Evolutionary conservation across 2,329 filamentous ascomycete genomes (phyloP).

Genomic region (Fusarium odoratissimum): DNA sequence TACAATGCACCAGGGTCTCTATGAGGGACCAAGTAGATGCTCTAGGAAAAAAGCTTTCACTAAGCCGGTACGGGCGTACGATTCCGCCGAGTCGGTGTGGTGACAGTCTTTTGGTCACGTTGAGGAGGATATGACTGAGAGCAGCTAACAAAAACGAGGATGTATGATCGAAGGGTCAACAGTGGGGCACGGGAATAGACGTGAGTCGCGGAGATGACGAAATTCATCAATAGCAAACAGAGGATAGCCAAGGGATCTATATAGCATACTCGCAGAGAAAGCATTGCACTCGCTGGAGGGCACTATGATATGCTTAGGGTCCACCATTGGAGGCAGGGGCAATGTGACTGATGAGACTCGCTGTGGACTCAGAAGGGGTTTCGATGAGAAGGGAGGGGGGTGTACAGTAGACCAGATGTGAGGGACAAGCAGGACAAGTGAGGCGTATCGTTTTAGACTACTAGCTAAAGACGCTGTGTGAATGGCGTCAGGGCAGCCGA

Average conservation of each 20-base stretch:
- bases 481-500: constrained; percentile 38
- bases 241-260: constrained; percentile 43
- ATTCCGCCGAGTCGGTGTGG: constrained; percentile 42
- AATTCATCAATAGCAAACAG: constrained; percentile 36
- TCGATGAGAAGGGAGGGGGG: constrained; percentile 31
- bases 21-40: constrained; percentile 42
- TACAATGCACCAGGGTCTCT: constrained; percentile 57
- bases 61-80: constrained; percentile 40
- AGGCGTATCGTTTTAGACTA: constrained; percentile 42
- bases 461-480: constrained; percentile 33
- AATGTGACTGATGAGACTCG: constrained; percentile 37
- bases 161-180: constrained; percentile 23
- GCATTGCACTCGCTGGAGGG: constrained; percentile 32
- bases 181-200: constrained; percentile 40
- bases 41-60: constrained; percentile 33
- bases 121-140: constrained; percentile 38
- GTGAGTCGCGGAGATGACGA: constrained; percentile 42
- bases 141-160: constrained; percentile 29
- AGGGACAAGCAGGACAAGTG: constrained; percentile 39
- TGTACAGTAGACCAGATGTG: constrained; percentile 13
- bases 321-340: constrained; percentile 42
- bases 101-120: constrained; percentile 40
- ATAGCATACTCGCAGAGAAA: constrained; percentile 37
- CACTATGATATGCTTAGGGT: constrained; percentile 35
- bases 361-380: constrained; percentile 36